A percentile compares a stretch with the other conserved stretches of the same genome.
phyloP scores from a whole-genome alignment of 768 basidiomycete species.

The Pleurotus djamor region DNA sequence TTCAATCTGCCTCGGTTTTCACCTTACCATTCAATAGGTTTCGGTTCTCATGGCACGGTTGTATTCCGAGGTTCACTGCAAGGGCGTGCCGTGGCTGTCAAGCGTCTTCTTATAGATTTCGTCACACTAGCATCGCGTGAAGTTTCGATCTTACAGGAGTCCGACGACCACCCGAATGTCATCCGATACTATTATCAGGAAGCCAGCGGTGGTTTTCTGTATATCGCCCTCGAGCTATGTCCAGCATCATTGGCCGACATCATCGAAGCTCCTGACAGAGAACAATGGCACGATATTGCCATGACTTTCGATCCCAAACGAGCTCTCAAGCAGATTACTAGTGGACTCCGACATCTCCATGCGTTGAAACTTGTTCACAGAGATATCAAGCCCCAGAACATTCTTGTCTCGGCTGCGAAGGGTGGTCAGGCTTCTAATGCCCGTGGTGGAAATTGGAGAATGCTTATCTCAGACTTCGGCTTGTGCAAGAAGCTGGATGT shows the following conservation, averaged over 20 bases:
- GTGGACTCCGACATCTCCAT: slow-evolving; percentile 88
- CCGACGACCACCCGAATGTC: slow-evolving; percentile 98
- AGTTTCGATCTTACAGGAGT: slow-evolving; percentile 92
- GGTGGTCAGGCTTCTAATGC: slow-evolving; percentile 36
- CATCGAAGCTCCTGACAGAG: slow-evolving; percentile 71
- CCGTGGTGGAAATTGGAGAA: slow-evolving; percentile 50
- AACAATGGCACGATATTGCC: slow-evolving; percentile 73
- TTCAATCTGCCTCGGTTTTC: neutral
- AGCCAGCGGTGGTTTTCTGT: slow-evolving; percentile 88
- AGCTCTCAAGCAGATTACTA: slow-evolving; percentile 83
- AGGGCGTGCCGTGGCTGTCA: slow-evolving; percentile 97
- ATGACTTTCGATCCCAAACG: slow-evolving; percentile 83
- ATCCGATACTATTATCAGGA: slow-evolving; percentile 99
- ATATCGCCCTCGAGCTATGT: slow-evolving; percentile 95
- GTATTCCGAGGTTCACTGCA: slow-evolving; percentile 95
- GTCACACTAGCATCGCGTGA: slow-evolving; percentile 93
- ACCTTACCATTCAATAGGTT: slow-evolving; percentile 50
- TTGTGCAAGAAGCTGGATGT: slow-evolving; percentile 93
- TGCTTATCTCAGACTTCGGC: slow-evolving; percentile 97
- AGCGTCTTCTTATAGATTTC: slow-evolving; percentile 93
- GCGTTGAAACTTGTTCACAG: slow-evolving; percentile 95
- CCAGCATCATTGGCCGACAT: slow-evolving; percentile 88
- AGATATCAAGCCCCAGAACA: slow-evolving; percentile 99
- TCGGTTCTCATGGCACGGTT: slow-evolving; percentile 95
- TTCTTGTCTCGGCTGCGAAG: slow-evolving; percentile 78